Conservation (phyloP, 139 green algal species). For the Parachlorella kessleri region DNA sequence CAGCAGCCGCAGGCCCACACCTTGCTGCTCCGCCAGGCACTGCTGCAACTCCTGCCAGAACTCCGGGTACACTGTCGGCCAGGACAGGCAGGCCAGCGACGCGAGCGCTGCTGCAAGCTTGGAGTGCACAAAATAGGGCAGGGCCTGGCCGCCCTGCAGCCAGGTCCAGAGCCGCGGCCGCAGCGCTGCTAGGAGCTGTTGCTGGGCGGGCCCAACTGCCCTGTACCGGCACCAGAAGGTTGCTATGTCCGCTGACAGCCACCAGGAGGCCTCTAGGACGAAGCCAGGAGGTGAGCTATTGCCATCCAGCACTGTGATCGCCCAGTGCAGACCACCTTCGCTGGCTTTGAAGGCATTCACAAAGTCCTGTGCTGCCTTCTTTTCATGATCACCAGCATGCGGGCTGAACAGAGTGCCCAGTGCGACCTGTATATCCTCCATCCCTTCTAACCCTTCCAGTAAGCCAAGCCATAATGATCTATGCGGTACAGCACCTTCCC, state of each 20-base stretch:
- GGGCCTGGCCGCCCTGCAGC: background rate
- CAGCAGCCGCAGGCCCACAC: slow-evolving; percentile 9
- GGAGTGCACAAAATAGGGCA: slow-evolving; percentile 11
- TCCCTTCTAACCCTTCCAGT: too few species aligned
- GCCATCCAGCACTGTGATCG: too few species aligned
- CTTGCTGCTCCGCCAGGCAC: background rate
- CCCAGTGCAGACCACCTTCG: too few species aligned
- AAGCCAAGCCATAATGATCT: too few species aligned
- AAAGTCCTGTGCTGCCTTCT: too few species aligned
- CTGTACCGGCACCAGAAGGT: background rate
- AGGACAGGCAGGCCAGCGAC: slow-evolving; percentile 4
- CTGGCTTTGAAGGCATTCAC: too few species aligned
- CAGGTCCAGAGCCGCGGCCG: background rate
- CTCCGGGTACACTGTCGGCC: background rate
- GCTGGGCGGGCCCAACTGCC: background rate
- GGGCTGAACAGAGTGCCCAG: too few species aligned
- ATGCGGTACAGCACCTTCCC: too few species aligned
- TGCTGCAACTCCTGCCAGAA: slow-evolving; percentile 13
- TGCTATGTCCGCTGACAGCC: background rate
- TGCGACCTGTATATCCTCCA: too few species aligned
- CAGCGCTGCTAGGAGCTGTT: background rate
- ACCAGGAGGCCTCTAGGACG: too few species aligned
- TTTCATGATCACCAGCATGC: too few species aligned
- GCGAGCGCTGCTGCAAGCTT: slow-evolving; percentile 17
- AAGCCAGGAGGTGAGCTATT: too few species aligned